Percentiles rank a stretch among this genome's conserved stretches.
Conservation (phyloP, 495 filamentous ascomycete genomes). For the Geopyxis carbonaria region DNA sequence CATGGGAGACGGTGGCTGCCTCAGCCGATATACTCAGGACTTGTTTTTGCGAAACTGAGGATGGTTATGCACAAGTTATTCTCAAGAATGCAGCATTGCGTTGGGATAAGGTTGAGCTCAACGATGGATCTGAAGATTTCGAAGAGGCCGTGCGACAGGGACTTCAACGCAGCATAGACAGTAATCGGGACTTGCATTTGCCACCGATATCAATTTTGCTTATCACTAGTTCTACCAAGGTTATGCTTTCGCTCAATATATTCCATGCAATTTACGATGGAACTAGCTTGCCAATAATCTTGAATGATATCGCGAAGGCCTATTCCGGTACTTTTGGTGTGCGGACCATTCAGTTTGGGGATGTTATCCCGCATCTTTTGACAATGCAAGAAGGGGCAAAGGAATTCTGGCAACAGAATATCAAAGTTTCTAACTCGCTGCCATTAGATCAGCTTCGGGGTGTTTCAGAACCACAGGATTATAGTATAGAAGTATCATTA, state of each 20-base stretch:
- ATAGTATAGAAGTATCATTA: slow-evolving; percentile 9
- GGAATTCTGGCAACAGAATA: slow-evolving; percentile 49
- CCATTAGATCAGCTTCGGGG: slow-evolving; percentile 6
- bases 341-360: slow-evolving; percentile 20
- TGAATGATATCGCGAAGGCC: slow-evolving; percentile 35
- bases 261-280: slow-evolving; percentile 88
- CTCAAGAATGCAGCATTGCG: slow-evolving; percentile 31
- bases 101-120: slow-evolving; percentile 30
- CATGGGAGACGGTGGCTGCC: slow-evolving; percentile 35
- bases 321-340: slow-evolving; percentile 23
- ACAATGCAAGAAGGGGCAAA: slow-evolving; percentile 37
- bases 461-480: neutral
- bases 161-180: slow-evolving; percentile 27
- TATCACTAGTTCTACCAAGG: slow-evolving; percentile 20
- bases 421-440: slow-evolving; percentile 20
- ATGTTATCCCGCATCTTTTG: slow-evolving; percentile 31
- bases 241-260: slow-evolving; percentile 41
- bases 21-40: slow-evolving; percentile 46
- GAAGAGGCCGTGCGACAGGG: slow-evolving; percentile 18
- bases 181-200: slow-evolving; percentile 24
- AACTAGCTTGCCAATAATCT: slow-evolving; percentile 50
- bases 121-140: slow-evolving; percentile 2
- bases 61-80: slow-evolving; percentile 57
- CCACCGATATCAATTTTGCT: slow-evolving; percentile 27
- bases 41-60: slow-evolving; percentile 43